phyloP scores from a whole-genome alignment of 768 basidiomycete genomes.

The Pisolithus tinctorius region DNA sequence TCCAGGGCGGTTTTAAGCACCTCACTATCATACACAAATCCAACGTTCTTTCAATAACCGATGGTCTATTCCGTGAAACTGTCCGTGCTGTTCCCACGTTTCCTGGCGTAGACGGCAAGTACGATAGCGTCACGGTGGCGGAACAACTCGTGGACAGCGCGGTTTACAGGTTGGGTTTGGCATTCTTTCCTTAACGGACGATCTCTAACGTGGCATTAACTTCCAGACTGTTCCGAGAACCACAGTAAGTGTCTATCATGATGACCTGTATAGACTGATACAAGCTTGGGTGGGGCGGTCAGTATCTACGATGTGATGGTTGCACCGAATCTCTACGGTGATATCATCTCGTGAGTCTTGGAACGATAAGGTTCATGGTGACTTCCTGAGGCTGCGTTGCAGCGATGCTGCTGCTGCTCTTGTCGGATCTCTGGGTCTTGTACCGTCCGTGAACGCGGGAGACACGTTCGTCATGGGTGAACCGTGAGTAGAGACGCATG shows the following conservation, averaged over 20 bases:
- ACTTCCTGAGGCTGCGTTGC: slow-evolving; percentile 7
- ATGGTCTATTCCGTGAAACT: slow-evolving; percentile 95
- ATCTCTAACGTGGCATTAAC: slow-evolving; percentile 8
- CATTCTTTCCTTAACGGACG: background rate
- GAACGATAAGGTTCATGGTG: background rate
- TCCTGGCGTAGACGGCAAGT: slow-evolving; percentile 50
- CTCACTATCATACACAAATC: slow-evolving; percentile 98
- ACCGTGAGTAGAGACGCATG: slow-evolving; percentile 54
- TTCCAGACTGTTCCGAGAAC: slow-evolving; percentile 91
- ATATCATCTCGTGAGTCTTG: slow-evolving; percentile 85
- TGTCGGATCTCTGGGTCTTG: slow-evolving; percentile 93
- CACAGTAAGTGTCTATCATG: slow-evolving; percentile 53
- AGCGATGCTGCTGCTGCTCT: slow-evolving; percentile 99
- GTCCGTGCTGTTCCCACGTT: slow-evolving; percentile 61
- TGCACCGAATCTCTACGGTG: slow-evolving; percentile 96
- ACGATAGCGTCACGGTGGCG: slow-evolving; percentile 64
- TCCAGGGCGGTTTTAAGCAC: slow-evolving; percentile 39
- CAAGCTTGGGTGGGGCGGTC: background rate
- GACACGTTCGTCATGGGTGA: slow-evolving; percentile 97
- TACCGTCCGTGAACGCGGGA: slow-evolving; percentile 97
- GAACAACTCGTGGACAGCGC: slow-evolving; percentile 98
- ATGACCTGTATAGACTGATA: slow-evolving; percentile 4
- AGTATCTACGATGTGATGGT: slow-evolving; percentile 97
- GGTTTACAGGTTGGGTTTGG: slow-evolving; percentile 74
- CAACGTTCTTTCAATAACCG: slow-evolving; percentile 91